These are phyloP conservation scores for Nakazawaea wickerhamii DNA, from an alignment of 805 yeast species.

Conservation along the genomic window DNA sequence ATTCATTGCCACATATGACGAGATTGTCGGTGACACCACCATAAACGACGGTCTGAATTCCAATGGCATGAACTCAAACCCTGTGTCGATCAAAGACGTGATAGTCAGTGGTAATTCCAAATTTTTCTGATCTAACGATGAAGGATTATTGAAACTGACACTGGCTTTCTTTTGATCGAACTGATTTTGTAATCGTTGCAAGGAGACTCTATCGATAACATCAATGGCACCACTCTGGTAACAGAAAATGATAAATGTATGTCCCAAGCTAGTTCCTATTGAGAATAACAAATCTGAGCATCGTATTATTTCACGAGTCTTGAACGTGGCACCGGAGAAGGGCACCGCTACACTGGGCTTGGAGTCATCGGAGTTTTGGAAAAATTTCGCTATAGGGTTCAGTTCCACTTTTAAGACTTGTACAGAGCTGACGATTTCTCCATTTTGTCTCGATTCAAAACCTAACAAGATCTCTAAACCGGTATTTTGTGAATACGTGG, in stretches of 20 bases:
- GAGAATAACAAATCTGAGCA: conserved; percentile 26
- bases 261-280: conserved; percentile 32
- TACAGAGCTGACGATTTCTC: conserved; percentile 19
- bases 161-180: conserved; percentile 3
- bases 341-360: conserved; percentile 4
- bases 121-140: conserved; percentile 9
- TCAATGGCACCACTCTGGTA: conserved; percentile 42
- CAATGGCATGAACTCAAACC: conserved; percentile 42
- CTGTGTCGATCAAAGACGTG: conserved; percentile 45
- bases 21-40: conserved; percentile 46
- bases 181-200: conserved; percentile 20
- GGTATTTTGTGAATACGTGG: conserved; percentile 36
- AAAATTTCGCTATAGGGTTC: conserved; percentile 16
- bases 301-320: conserved; percentile 11
- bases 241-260: conserved; percentile 33
- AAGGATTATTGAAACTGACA: conserved; percentile 7
- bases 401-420: conserved; percentile 23
- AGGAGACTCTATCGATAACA: conserved; percentile 34
- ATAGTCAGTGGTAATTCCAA: conserved; percentile 28
- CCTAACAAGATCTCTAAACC: conserved; percentile 41
- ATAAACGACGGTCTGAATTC: conserved; percentile 28
- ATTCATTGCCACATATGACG: conserved; percentile 33
- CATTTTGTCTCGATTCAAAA: conserved; percentile 26
- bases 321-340: conserved; percentile 2
- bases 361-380: conserved; percentile 20